Evolutionary conservation across 768 basidiomycete genomes (phyloP).

Genomic region (Myochromella boudieri): DNA sequence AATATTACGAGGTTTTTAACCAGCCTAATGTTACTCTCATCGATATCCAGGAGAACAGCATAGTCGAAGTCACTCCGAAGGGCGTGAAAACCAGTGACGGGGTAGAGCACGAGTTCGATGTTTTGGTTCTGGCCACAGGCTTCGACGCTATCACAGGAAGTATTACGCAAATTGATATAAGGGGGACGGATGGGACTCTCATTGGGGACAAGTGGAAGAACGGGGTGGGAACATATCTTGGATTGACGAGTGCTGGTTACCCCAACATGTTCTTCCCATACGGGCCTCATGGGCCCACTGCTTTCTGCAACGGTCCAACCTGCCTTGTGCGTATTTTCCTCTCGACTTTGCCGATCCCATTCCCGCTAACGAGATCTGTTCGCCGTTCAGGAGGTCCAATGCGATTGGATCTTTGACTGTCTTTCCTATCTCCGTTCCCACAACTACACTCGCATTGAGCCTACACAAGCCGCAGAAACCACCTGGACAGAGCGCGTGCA

Average conservation of each 20-base stretch:
- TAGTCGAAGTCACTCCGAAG: slow-evolving; percentile 17
- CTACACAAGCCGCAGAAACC: slow-evolving; percentile 13
- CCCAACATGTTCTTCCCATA: slow-evolving; percentile 26
- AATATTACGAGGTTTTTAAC: slow-evolving; percentile 23
- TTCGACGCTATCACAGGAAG: slow-evolving; percentile 23
- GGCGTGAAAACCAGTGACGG: slow-evolving; percentile 21
- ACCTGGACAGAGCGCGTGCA: slow-evolving; percentile 13
- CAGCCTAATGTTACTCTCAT: slow-evolving; percentile 21
- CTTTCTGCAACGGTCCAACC: slow-evolving; percentile 23
- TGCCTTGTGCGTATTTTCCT: slow-evolving; percentile 22
- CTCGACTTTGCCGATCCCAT: too few species aligned
- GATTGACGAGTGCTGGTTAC: slow-evolving; percentile 17
- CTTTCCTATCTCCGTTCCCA: slow-evolving; percentile 17
- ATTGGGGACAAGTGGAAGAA: slow-evolving; percentile 22
- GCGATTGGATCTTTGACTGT: slow-evolving; percentile 24
- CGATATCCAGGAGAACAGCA: slow-evolving; percentile 19
- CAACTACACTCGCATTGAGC: slow-evolving; percentile 9
- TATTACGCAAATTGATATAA: slow-evolving; percentile 21
- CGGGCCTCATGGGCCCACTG: slow-evolving; percentile 24
- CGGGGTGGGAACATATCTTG: slow-evolving; percentile 20
- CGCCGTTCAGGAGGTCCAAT: slow-evolving; percentile 23
- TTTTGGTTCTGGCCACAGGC: slow-evolving; percentile 22
- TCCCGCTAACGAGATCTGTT: too few species aligned
- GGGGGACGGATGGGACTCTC: slow-evolving; percentile 15
- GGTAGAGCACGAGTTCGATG: slow-evolving; percentile 18